Percentiles rank a stretch among this genome's conserved stretches.
phyloP scores from a whole-genome alignment of 139 green algal genomes.

The Nannochloris sp. region DNA sequence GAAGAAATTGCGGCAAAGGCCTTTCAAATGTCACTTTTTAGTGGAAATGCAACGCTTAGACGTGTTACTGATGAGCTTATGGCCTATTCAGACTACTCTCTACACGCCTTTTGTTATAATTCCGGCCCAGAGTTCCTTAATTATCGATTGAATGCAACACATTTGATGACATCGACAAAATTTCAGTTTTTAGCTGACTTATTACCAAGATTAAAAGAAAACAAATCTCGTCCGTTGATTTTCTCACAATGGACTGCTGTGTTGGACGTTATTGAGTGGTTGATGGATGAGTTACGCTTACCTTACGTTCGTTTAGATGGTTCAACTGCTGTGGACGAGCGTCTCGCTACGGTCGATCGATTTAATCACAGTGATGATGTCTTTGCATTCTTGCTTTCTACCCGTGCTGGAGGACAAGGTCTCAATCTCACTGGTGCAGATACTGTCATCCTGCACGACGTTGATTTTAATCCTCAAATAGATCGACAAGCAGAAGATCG shows the following conservation, averaged over 20 bases:
- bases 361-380: conserved; percentile 59
- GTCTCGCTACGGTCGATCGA: conserved; percentile 75
- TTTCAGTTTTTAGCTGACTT: conserved; percentile 44
- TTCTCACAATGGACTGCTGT: conserved; percentile 86
- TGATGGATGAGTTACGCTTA: conserved; percentile 54
- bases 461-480: conserved; percentile 91
- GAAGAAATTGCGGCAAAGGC: conserved; percentile 52
- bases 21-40: conserved; percentile 12
- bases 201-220: conserved; percentile 49
- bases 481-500: conserved; percentile 73
- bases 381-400: conserved; percentile 91
- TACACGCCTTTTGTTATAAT: conserved; percentile 67
- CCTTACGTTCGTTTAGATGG: conserved; percentile 81
- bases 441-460: conserved; percentile 91
- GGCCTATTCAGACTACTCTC: conserved; percentile 67
- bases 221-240: conserved; percentile 69
- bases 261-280: conserved; percentile 89
- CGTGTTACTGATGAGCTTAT: conserved; percentile 53
- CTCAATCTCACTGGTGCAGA: conserved; percentile 94
- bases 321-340: conserved; percentile 64
- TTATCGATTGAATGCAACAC: conserved; percentile 3
- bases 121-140: conserved; percentile 18
- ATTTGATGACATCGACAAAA: conserved; percentile 31
- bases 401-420: conserved; percentile 84
- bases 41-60: conserved; percentile 37